Base-by-base conservation (phyloP, 257 asterid species). In the Dorcoceras hygrometricum region DNA sequence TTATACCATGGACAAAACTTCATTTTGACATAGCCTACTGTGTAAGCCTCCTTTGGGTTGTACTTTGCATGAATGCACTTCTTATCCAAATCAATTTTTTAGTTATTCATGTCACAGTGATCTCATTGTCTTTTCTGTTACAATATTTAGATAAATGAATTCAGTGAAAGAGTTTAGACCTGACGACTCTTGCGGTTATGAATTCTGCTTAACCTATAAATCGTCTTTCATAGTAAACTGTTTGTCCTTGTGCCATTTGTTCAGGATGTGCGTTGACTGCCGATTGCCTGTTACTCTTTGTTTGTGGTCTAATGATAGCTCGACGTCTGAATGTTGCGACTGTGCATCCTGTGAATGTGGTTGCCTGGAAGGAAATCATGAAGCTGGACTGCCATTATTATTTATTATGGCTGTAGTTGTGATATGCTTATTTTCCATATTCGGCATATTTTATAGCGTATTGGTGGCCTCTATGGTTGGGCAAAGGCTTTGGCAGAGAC, bases 401-500 rank as follows among this genome's bases (percentile, higher is more conserved):
- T 76, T 86, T 32, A 76, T 92, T 68, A 79, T 87, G 79, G 96
- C 97, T 65, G 74, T 92, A 59, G 71, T 92, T 24, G 96, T 89
- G 75, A 83, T 92, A 28, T 92, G 96, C 70, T 84, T 92, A 23
- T 92, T 92, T 68, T 89, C 98, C 24, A 79, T 91, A 65, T 82
- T 91, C 43, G 98, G 98, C 69, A 87, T 91, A 76, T 89, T 89
- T 79, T 91, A 91, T 62, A 89, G 96, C 12, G 90, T 91, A 5
- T 77, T 91, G 70, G 98, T 89, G 34, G 95, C 96, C 71, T 89
- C 98, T 10, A 87, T 91, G 96, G 98, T 89, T 25, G 96, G 95
- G 26, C 96, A 91, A 73, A 86, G 98, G 83, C 87, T 91, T 71
- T 91, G 98, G 98, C 96, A 91, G 78, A 81, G 98, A 57, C 98